phyloP scores from a whole-genome alignment of 2,329 filamentous ascomycete genomes.

The Trichoderma sp. region DNA sequence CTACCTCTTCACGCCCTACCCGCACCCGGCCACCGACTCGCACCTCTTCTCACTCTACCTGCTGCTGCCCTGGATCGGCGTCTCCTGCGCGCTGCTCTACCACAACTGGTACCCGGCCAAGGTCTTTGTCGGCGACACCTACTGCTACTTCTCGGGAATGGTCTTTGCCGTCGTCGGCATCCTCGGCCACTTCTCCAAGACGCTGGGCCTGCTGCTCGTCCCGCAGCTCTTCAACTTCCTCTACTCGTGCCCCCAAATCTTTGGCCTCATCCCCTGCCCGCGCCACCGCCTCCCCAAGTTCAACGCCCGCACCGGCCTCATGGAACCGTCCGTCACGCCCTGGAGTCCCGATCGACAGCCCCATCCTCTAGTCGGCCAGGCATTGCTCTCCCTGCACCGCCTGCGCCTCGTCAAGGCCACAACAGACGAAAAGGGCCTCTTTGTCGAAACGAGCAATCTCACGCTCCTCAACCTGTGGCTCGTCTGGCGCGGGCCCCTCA shows the following conservation, averaged over 20 bases:
- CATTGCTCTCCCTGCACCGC: constrained; percentile 67
- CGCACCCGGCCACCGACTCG: constrained; percentile 91
- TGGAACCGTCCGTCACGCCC: constrained; percentile 82
- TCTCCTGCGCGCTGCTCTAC: constrained; percentile 79
- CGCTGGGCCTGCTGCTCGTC: constrained; percentile 82
- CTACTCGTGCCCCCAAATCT: constrained; percentile 90
- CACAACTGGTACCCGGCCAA: constrained; percentile 97
- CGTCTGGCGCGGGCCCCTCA: constrained; percentile 88
- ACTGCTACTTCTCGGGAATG: constrained; percentile 99
- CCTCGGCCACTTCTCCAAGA: constrained; percentile 97
- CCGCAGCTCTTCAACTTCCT: constrained; percentile 97
- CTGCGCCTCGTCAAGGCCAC: constrained; percentile 69
- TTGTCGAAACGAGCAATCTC: constrained; percentile 83
- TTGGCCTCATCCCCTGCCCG: constrained; percentile 86
- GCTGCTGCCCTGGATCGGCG: constrained; percentile 89
- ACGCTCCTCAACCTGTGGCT: constrained; percentile 96
- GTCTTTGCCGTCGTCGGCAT: constrained; percentile 97
- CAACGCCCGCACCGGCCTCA: constrained; percentile 78
- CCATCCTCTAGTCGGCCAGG: constrained; percentile 59
- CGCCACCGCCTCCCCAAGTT: constrained; percentile 88
- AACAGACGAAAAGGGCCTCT: constrained; percentile 66
- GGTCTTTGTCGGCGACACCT: constrained; percentile 97
- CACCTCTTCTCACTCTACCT: constrained; percentile 96
- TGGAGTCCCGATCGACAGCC: constrained; percentile 72
- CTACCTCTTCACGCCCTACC: constrained; percentile 81